Percentiles rank a stretch among this genome's conserved stretches.
phyloP scores from a whole-genome alignment of 83 land plant species.

The Picea abies region DNA sequence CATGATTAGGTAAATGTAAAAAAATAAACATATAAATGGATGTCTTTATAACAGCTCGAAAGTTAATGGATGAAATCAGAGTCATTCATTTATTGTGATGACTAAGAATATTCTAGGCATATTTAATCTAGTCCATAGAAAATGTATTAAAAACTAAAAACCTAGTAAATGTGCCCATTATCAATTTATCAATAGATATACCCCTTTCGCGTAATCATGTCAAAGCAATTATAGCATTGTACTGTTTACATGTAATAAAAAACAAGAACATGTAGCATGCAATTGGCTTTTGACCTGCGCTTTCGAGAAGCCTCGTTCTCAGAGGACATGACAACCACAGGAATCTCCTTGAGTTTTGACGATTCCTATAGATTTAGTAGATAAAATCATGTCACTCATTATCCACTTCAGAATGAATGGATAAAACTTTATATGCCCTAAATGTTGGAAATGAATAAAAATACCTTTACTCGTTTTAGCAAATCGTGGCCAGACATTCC shows the following conservation, averaged over 20 bases:
- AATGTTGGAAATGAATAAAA: not conserved
- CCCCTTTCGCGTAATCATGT: no score
- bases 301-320: slow-evolving; percentile 33
- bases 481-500: slow-evolving; percentile 90
- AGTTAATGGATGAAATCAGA: no score
- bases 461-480: slow-evolving; percentile 72
- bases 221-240: not conserved
- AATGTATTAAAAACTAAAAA: no score
- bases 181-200: no score
- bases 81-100: no score
- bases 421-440: not conserved
- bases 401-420: not conserved
- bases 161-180: no score
- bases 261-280: not conserved
- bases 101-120: no score
- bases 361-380: slow-evolving; percentile 26
- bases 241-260: not conserved
- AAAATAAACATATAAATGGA: no score
- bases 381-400: not conserved
- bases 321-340: no score
- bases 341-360: slow-evolving; percentile 26
- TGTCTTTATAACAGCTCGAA: no score
- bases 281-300: slow-evolving; percentile 17
- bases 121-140: no score
- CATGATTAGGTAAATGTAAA: no score